A percentile compares a stretch with the other conserved stretches of the same genome.
These are phyloP conservation scores for Inonotus obliquus DNA, from an alignment of 1,284 basidiomycete species.

Conservation along the genomic window DNA sequence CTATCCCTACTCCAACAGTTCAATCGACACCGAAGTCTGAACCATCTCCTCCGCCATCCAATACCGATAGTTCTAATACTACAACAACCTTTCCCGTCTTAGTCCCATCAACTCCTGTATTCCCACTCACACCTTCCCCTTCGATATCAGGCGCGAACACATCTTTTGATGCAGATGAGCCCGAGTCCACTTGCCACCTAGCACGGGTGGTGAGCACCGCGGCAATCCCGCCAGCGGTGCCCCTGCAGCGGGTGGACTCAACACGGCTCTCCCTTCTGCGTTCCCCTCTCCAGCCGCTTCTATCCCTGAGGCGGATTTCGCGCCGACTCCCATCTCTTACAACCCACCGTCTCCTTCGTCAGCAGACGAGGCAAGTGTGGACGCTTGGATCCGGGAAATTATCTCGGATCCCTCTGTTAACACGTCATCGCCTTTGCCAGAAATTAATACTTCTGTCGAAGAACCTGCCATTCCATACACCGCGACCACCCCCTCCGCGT, in stretches of 20 bases:
- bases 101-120: constrained; percentile 29
- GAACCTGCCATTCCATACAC: constrained; percentile 18
- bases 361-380: constrained; percentile 55
- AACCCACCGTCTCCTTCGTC: constrained; percentile 19
- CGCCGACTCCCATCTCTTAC: constrained; percentile 21
- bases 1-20: constrained; percentile 30
- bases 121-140: constrained; percentile 28
- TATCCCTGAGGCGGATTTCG: constrained; percentile 25
- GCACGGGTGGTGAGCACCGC: constrained; percentile 86
- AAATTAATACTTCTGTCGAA: constrained; percentile 22
- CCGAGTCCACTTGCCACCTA: constrained; percentile 83
- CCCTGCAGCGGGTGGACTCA: constrained; percentile 85
- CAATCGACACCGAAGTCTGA: constrained; percentile 23
- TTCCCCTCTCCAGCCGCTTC: constrained; percentile 27
- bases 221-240: constrained; percentile 49
- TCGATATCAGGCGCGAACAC: constrained; percentile 21
- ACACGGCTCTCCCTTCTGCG: constrained; percentile 8
- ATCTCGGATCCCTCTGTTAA: constrained; percentile 48
- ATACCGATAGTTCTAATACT: constrained; percentile 22
- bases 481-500: constrained; percentile 21
- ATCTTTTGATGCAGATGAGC: constrained; percentile 25
- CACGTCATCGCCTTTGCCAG: constrained; percentile 32
- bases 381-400: constrained; percentile 62
- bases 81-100: constrained; percentile 31
- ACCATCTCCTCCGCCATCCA: constrained; percentile 22